Evolutionary conservation across 2,329 filamentous ascomycete species (phyloP).

Genomic region (Fusarium sororula): DNA sequence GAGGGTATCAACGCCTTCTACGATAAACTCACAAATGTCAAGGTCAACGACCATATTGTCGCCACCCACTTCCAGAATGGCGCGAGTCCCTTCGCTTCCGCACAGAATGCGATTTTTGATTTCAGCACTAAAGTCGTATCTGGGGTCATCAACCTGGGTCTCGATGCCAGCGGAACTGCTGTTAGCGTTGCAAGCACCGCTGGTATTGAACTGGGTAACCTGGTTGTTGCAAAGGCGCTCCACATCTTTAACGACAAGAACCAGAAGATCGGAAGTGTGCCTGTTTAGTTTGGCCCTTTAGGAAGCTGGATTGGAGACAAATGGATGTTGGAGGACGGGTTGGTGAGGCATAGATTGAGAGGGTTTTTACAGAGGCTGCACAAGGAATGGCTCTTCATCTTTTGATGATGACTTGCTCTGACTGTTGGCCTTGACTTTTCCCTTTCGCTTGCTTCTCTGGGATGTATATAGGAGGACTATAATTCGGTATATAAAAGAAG

Average conservation of each 20-base stretch:
- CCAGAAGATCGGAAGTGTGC: neutral
- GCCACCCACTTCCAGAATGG: neutral
- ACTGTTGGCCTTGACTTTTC: neutral
- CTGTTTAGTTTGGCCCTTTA: neutral
- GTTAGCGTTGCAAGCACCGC: neutral
- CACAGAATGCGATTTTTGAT: neutral
- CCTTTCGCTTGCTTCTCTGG: neutral
- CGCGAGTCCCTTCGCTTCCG: neutral
- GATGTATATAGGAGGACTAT: neutral
- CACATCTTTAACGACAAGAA: neutral
- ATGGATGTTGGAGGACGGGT: neutral
- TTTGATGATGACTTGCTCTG: neutral
- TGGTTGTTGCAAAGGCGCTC: neutral
- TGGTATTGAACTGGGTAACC: neutral
- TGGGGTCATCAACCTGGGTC: neutral
- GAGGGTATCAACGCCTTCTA: neutral
- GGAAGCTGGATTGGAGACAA: neutral
- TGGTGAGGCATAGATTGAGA: no score
- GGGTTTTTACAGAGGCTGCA: neutral
- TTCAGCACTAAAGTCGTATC: neutral
- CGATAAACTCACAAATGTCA: neutral
- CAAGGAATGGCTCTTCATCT: fast-evolving
- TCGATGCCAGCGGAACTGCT: neutral
- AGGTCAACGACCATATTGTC: neutral
- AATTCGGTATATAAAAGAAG: no score